Conservation (phyloP, 768 basidiomycete genomes). For the Lenzites betulinus region DNA sequence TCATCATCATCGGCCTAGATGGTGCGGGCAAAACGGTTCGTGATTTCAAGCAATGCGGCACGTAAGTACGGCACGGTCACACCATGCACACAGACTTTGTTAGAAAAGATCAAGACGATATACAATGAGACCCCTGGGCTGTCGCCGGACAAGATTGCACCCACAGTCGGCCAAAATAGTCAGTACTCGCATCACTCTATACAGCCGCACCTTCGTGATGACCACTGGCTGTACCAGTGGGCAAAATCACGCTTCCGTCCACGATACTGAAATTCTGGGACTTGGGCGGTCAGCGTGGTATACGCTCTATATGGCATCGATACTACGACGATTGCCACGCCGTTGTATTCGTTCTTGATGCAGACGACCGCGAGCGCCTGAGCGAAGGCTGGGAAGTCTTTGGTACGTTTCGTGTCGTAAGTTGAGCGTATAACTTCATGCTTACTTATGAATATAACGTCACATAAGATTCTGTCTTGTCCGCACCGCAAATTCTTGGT, state of each 20-base stretch:
- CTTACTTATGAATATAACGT: no score
- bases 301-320: conserved; percentile 89
- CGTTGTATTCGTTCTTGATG: conserved; percentile 94
- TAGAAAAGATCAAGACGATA: conserved; percentile 92
- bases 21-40: conserved; percentile 89
- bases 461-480: conserved; percentile 76
- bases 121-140: conserved; percentile 88
- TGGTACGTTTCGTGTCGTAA: conserved; percentile 72
- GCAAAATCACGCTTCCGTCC: conserved; percentile 90
- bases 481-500: conserved; percentile 85
- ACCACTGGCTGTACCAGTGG: conserved; percentile 56
- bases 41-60: conserved; percentile 3
- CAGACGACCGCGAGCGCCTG: conserved; percentile 84
- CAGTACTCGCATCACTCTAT: conserved; percentile 30
- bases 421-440: no score
- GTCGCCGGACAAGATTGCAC: conserved; percentile 91
- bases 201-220: neutral
- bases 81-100: conserved; percentile 60
- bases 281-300: conserved; percentile 91
- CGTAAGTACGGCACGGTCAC: neutral
- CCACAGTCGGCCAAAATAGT: conserved; percentile 99
- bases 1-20: conserved; percentile 92
- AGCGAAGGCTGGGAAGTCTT: conserved; percentile 98
- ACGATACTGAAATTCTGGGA: conserved; percentile 98
- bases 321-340: conserved; percentile 99